Evolutionary conservation across 2,329 filamentous ascomycete species (phyloP), one percentile per base, ranked within the genome.

Genomic region (Aspergillus terreus): DNA sequence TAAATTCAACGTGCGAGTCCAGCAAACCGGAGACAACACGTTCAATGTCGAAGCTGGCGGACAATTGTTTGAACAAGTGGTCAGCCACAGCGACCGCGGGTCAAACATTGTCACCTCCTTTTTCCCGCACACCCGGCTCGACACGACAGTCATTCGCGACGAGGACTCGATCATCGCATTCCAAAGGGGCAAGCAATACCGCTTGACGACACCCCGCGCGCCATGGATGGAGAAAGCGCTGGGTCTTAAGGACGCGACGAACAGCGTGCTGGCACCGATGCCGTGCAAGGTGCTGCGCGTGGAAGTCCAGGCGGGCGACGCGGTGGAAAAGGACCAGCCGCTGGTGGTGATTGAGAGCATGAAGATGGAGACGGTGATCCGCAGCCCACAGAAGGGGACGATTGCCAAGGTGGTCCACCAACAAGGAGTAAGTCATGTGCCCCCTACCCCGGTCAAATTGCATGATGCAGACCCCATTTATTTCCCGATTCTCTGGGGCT

Each of bases 221-320:
- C 77, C 78, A 42, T 99, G 92, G 91, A 87, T 88, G 52, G 88
- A 91, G 62, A 92, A 95, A 72, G 91, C 90, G 0, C 78, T 96
- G 6, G 92, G 92, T 0, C 75, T 88, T 56, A 92, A 90, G 68
- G 90, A 95, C 64, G 81, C 82, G 0, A 79, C 85, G 6, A 92
- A 92, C 53, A 94, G 87, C 48, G 90, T 97, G 1, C 79, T 89
- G 21, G 90, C 94, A 19, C 94, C 94, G 0, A 99, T 99, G 94
- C 94, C 94, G 1, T 97, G 94, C 74, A 97, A 97, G 75, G 87
- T 99, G 23, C 75, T 99, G 55, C 84, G 90, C 58, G 94, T 96
- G 44, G 89, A 96, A 70, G 90, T 96, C 0, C 74, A 80, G 25
- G 90, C 90, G 61, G 94, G 94, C 0, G 84, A 95, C 57, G 74